Base-by-base conservation (phyloP, 768 basidiomycete genomes). In the Lactifluus subvellereus region DNA sequence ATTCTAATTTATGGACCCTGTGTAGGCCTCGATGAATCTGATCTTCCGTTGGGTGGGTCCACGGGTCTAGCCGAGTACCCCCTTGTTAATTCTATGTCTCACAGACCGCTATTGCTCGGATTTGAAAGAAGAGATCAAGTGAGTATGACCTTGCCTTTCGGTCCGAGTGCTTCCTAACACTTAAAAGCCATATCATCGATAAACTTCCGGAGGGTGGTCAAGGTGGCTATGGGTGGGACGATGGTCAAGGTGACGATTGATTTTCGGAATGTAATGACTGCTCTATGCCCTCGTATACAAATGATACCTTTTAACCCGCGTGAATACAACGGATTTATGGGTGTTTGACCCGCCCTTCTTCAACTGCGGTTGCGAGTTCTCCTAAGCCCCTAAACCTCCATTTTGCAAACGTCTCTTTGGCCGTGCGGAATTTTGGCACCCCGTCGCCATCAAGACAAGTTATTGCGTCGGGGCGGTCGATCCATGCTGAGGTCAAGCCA, bases 51-150 rank as follows among this genome's bases (percentile, higher is more conserved):
- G 35, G 89, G 89, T 89, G 68, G 66, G 77, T 70, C 38, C 53
- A 11, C 20, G 14, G 9, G 37, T 53, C 20, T 14, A 16, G 40
- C 48, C 42, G 9, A 43, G 47, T 45, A 13, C 1, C 30, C n/a
- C 57, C 6, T 14, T 65, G 27, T 20, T 27, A 51, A 60, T 43
- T 37, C n/a, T 30, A 59, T n/a, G 16, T n/a, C 48, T 35, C 32
- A 38, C 68, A 87, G 92, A 93, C 72, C 84, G 86, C 20, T 95
- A 91, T 73, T 93, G 91, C 69, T 82, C 85, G 22, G 92, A 95
- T 71, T 78, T 95, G 56, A 88, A 84, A 68, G 91, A 93, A 75
- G 92, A 95, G 72, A 81, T 92, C 54, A 78, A 87, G 89, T 91
- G 69, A 72, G 87, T 79, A 30, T 49, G 61, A 20, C 8, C 32